Conservation (phyloP, 2,329 filamentous ascomycete species). For the Xylaria digitata region DNA sequence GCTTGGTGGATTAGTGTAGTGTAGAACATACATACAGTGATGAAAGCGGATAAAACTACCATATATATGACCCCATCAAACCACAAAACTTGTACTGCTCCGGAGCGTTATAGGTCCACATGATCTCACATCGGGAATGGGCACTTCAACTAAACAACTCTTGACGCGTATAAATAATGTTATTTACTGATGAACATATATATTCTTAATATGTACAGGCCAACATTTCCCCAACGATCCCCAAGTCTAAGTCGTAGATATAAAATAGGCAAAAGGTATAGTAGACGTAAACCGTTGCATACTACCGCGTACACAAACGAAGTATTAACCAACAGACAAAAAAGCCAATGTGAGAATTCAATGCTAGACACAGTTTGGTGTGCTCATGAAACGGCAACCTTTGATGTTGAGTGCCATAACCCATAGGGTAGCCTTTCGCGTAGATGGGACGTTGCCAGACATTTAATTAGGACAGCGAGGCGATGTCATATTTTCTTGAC, state of each 20-base stretch:
- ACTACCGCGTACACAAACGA: neutral
- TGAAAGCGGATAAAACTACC: neutral
- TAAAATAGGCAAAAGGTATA: constrained; percentile 28
- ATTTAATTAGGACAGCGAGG: neutral
- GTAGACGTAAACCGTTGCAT: neutral
- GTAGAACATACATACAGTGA: neutral
- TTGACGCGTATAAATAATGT: too few relatives aligned
- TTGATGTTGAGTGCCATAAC: neutral
- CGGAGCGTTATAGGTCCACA: neutral
- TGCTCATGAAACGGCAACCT: neutral
- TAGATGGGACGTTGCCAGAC: neutral
- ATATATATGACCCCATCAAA: neutral
- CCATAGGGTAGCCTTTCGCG: constrained; percentile 2
- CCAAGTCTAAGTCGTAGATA: neutral
- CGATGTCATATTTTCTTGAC: neutral
- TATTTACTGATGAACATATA: neutral
- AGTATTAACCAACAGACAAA: neutral
- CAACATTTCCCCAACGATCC: neutral
- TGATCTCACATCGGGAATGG: neutral
- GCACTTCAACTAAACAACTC: neutral
- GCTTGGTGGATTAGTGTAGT: neutral
- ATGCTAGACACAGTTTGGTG: constrained; percentile 1
- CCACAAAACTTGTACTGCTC: neutral
- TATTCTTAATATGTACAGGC: neutral
- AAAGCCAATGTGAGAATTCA: constrained; percentile 12